Conservation (phyloP, 768 basidiomycete species). For the Rhodocollybia butyracea region DNA sequence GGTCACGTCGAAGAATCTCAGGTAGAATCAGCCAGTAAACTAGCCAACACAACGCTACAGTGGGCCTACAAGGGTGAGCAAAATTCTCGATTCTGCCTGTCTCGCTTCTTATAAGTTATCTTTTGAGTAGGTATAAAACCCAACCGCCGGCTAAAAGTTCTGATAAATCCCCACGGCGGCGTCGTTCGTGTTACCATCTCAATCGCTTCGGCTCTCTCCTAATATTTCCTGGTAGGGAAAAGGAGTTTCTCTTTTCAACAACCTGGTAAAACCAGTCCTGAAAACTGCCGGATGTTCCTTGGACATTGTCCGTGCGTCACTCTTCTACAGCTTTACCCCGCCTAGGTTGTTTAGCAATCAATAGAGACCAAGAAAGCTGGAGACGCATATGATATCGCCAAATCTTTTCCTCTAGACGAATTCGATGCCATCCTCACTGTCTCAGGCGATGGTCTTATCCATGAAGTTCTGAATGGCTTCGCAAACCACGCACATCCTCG, state of each 20-base stretch:
- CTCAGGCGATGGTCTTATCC: conserved; percentile 82
- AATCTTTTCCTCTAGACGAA: conserved; percentile 43
- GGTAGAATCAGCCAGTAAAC: conserved; percentile 35
- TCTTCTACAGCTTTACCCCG: not conserved
- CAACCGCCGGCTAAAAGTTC: conserved; percentile 54
- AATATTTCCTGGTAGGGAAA: conserved; percentile 47
- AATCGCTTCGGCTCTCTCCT: conserved; percentile 1
- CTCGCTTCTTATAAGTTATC: not conserved
- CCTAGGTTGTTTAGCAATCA: not conserved
- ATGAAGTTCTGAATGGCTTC: conserved; percentile 84
- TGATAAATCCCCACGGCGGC: conserved; percentile 84
- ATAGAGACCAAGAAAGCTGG: conserved; percentile 60
- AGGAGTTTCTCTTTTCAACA: conserved; percentile 48
- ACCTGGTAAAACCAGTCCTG: conserved; percentile 69
- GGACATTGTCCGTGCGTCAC: conserved; percentile 52
- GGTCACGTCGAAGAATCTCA: conserved; percentile 39
- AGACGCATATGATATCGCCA: conserved; percentile 67
- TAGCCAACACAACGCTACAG: conserved; percentile 53
- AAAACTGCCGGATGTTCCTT: conserved; percentile 59
- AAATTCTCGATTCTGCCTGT: not conserved
- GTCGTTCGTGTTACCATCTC: conserved; percentile 40
- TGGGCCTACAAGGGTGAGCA: conserved; percentile 60
- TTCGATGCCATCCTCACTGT: conserved; percentile 74
- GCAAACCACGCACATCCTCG: conserved; percentile 58
- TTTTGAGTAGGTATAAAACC: conserved; percentile 48